phyloP scores from a whole-genome alignment of 768 basidiomycete genomes.

The Boletellus ananas region DNA sequence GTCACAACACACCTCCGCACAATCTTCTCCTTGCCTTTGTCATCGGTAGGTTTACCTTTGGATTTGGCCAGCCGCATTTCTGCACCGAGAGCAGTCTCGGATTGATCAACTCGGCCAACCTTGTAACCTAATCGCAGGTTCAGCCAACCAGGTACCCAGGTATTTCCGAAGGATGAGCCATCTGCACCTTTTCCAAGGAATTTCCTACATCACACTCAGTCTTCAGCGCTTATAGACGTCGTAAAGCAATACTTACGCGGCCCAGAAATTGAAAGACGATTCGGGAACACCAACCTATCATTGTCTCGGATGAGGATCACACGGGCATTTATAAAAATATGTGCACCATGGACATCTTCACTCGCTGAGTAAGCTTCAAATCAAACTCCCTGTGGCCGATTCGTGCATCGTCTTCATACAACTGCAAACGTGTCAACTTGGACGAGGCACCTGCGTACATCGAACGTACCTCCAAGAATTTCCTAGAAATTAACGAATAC shows the following conservation, averaged over 20 bases:
- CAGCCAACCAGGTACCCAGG: not conserved
- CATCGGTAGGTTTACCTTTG: constrained; percentile 40
- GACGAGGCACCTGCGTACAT: not conserved
- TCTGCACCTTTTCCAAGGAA: constrained; percentile 61
- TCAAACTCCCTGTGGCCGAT: constrained; percentile 95
- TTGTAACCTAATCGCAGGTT: constrained; percentile 61
- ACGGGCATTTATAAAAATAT: not conserved
- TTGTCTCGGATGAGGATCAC: not conserved
- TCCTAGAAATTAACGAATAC: constrained; percentile 42
- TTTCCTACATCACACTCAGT: constrained; percentile 45
- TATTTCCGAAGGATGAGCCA: not conserved
- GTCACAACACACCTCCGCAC: constrained; percentile 59
- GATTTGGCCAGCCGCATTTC: constrained; percentile 88
- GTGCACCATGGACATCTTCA: constrained; percentile 97
- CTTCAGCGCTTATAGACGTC: constrained; percentile 1
- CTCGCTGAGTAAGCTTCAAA: constrained; percentile 83
- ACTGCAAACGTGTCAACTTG: constrained; percentile 24
- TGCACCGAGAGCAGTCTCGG: constrained; percentile 93
- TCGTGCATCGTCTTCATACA: constrained; percentile 96
- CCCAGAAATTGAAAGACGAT: constrained; percentile 89
- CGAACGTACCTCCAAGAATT: constrained; percentile 67
- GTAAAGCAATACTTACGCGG: constrained; percentile 53
- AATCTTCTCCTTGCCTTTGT: constrained; percentile 77
- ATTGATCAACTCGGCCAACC: constrained; percentile 95
- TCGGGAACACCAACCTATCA: constrained; percentile 91